Evolutionary conservation across 163 green algal species (phyloP), one percentile per base, ranked within the genome.

Genomic region (Chlamydomonas reinhardtii): DNA sequence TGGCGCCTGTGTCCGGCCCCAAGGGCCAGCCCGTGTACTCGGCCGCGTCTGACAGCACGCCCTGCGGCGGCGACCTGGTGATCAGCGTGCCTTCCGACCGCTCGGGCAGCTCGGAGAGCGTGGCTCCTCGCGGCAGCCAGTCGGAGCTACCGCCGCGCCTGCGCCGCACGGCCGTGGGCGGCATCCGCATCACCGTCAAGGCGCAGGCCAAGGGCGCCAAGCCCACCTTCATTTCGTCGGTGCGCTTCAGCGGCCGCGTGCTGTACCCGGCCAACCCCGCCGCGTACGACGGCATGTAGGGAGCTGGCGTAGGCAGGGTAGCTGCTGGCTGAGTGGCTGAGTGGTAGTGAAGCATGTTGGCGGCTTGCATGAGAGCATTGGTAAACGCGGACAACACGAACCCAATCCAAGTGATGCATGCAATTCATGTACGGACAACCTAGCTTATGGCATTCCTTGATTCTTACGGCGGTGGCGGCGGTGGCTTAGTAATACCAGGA

Each of bases 101-200:
- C 54, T 20, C 74, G 22, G 74, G 74, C 52, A 80, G 31, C 19
- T 12, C 6, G 9, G 9, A 34, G 9, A 31, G 5, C 6, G 74
- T 80, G 31, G 31, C 74, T 5, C 6, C 19, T 19, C 6, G 9
- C 12, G 74, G 74, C 74, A 80, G 20, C 52, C 74, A 80, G 48
- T 12, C 3, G 4, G 5, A 6, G 4, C 34, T 80, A 0, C 52
- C 74, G 0, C 54, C 19, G n/a, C 6, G 6, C 5, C 54, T 80
- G 48, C 68, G 68, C 43, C 11, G 32, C 52, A 77, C 68, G 6
- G 68, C 68, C 8, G 54, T 73, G 6, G 78, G 78, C 52, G 78
- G 78, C 19, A 25, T 85, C 43, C 11, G 72, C 5, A 72, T 85
- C 25, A 72, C 68, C 15, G 52, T 85, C 22, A 85, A 85, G 78